phyloP scores from a whole-genome alignment of 805 yeast species.

The Candida mattraensis region DNA sequence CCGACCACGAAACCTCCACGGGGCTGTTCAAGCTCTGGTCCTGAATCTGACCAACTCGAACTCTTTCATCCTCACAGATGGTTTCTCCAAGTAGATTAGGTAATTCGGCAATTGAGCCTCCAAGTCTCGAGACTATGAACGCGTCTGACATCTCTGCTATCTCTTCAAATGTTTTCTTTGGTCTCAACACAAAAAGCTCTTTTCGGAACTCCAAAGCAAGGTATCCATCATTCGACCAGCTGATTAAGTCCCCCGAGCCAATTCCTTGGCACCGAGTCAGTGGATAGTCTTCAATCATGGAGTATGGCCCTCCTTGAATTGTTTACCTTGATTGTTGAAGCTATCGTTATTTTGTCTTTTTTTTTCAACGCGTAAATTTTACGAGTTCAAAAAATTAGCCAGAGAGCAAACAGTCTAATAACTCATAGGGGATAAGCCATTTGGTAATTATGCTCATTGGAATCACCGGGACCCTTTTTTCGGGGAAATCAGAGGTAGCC shows the following conservation, averaged over 20 bases:
- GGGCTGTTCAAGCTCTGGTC: conserved; percentile 13
- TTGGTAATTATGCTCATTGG: conserved; percentile 83
- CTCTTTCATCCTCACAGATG: conserved; percentile 17
- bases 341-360: too few relatives aligned
- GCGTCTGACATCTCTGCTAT: conserved; percentile 13
- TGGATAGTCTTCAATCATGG: conserved; percentile 18
- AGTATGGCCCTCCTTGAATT: too few relatives aligned
- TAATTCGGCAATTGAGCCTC: conserved; percentile 15
- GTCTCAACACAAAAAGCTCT: conserved; percentile 17
- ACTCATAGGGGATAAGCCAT: too few relatives aligned
- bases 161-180: conserved; percentile 10
- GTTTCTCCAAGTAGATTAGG: conserved; percentile 15
- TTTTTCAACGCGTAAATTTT: too few relatives aligned
- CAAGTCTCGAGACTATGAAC: conserved; percentile 12
- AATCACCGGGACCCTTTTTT: conserved; percentile 63
- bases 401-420: too few relatives aligned
- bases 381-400: too few relatives aligned
- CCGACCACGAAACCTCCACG: conserved; percentile 23
- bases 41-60: conserved; percentile 20
- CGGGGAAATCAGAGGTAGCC: conserved; percentile 68
- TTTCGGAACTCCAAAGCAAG: conserved; percentile 14
- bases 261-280: conserved; percentile 13
- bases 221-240: conserved; percentile 24
- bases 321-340: too few relatives aligned
- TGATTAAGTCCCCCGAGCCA: conserved; percentile 6